phyloP scores from a whole-genome alignment of 768 basidiomycete species.

The Boletus sp. region DNA sequence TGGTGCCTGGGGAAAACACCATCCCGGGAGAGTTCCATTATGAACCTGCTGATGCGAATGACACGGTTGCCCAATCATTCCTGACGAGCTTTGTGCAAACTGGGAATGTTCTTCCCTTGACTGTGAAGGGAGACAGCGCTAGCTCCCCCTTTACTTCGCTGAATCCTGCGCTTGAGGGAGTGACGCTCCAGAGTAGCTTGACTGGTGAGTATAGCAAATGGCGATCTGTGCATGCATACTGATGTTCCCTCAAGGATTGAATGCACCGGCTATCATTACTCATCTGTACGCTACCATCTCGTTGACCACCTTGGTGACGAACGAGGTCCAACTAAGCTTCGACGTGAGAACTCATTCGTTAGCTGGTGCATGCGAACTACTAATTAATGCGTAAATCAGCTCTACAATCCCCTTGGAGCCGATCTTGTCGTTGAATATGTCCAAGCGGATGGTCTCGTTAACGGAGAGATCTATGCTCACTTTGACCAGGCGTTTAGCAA shows the following conservation, averaged over 20 bases:
- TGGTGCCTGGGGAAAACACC: slow-evolving; percentile 56
- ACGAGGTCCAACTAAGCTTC: slow-evolving; percentile 55
- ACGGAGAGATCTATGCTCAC: slow-evolving; percentile 54
- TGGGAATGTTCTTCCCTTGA: slow-evolving; percentile 44
- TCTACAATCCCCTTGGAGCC: slow-evolving; percentile 56
- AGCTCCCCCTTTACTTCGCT: slow-evolving; percentile 66
- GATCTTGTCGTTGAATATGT: slow-evolving; percentile 56
- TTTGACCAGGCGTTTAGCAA: slow-evolving; percentile 54
- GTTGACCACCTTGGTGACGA: slow-evolving; percentile 45
- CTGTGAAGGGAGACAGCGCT: slow-evolving; percentile 55
- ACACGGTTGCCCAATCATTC: slow-evolving; percentile 63
- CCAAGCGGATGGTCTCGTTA: slow-evolving; percentile 53
- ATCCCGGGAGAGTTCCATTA: slow-evolving; percentile 66
- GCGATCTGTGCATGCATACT: background rate
- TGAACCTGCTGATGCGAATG: slow-evolving; percentile 59
- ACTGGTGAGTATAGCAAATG: slow-evolving; percentile 35
- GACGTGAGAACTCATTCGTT: slow-evolving; percentile 40
- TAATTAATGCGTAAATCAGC: slow-evolving; percentile 26
- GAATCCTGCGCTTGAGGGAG: slow-evolving; percentile 50
- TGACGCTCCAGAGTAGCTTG: slow-evolving; percentile 50
- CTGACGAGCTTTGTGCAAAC: slow-evolving; percentile 59
- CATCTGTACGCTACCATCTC: slow-evolving; percentile 55
- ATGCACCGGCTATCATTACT: slow-evolving; percentile 56
- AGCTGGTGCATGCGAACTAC: background rate
- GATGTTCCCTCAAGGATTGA: slow-evolving; percentile 34